These are phyloP conservation scores for Phytophthora cactorum DNA, from an alignment of 352 stramenopile species.

Conservation along the genomic window DNA sequence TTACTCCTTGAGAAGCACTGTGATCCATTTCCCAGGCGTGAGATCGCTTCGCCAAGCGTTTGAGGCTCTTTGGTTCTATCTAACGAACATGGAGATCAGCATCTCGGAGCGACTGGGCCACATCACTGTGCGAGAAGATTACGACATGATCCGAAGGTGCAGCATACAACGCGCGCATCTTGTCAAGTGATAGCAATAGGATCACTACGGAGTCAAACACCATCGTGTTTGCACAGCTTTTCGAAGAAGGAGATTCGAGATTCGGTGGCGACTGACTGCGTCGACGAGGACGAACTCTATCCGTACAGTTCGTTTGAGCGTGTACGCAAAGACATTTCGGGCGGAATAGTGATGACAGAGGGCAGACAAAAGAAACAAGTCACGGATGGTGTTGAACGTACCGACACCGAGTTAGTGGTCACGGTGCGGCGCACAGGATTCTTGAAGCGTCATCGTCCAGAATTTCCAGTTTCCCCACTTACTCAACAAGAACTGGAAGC, in stretches of 20 bases:
- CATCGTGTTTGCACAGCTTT: conserved; percentile 27
- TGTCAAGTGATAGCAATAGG: conserved; percentile 22
- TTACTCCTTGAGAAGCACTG: conserved; percentile 9
- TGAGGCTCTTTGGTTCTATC: conserved; percentile 43
- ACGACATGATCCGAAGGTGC: conserved; percentile 21
- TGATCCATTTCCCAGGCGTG: conserved; percentile 35
- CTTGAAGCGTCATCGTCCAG: background rate
- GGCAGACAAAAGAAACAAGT: no score
- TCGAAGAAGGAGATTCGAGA: conserved; percentile 14
- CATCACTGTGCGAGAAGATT: conserved; percentile 25
- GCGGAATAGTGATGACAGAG: conserved; percentile 29
- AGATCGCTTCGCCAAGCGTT: conserved; percentile 40
- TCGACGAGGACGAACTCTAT: conserved; percentile 35
- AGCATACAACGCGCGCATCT: conserved; percentile 36
- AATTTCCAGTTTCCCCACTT: background rate
- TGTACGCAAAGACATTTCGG: conserved; percentile 43
- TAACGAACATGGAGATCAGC: conserved; percentile 54
- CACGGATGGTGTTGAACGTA: no score
- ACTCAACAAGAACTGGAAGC: no score
- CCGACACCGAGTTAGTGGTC: background rate
- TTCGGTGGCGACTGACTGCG: conserved; percentile 32
- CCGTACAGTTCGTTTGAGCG: conserved; percentile 24
- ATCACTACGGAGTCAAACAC: conserved; percentile 34
- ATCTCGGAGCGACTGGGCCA: conserved; percentile 39
- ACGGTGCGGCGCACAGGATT: background rate